Base-by-base conservation (phyloP, 2,329 filamentous ascomycete species). In the Alternaria longipes region DNA sequence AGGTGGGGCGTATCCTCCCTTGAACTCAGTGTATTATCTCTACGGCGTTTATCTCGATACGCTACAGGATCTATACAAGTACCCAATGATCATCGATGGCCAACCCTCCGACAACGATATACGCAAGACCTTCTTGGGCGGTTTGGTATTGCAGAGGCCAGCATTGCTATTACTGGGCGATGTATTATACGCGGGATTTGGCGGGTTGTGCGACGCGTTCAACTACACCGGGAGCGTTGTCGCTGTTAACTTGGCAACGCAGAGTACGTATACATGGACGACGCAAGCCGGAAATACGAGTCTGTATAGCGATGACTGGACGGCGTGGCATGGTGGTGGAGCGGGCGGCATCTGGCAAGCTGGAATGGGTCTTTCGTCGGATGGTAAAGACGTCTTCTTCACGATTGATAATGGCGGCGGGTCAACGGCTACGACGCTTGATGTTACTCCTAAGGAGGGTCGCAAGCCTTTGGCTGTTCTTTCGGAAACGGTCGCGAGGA, bases 191-290 rank as follows among this genome's bases (percentile, higher is more conserved):
- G 83, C 81, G 0, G 84, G 80, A 0, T 87, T 87, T 61, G 85
- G 84, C 0, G 85, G 84, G 9, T 83, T 87, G 62, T 87, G 85
- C 51, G 85, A 86, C 24, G 79, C 83, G 56, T 87, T 83, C 70
- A 85, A 87, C 67, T 86, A 86, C 62, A 86, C 84, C 1, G 67
- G 68, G n/a, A 57, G 56, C 3, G 30, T 71, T n/a, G 63, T 71
- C 1, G 63, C 67, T 24, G 59, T 69, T 6, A 66, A 70, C 24
- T 54, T 71, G 14, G 59, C 59, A 3, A 66, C 63, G 8, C 54
- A 60, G 16, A 56, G 34, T 34, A 54, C 58, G 12, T 63, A 68
- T 49, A 61, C 59, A 3, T 69, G 67, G 67, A 61, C 60, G 2
- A 69, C 67, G 20, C 60, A 64, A 45, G 65, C 63, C 5, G 65